phyloP scores from a whole-genome alignment of 305 asterid species.

The Euphrasia arctica region DNA sequence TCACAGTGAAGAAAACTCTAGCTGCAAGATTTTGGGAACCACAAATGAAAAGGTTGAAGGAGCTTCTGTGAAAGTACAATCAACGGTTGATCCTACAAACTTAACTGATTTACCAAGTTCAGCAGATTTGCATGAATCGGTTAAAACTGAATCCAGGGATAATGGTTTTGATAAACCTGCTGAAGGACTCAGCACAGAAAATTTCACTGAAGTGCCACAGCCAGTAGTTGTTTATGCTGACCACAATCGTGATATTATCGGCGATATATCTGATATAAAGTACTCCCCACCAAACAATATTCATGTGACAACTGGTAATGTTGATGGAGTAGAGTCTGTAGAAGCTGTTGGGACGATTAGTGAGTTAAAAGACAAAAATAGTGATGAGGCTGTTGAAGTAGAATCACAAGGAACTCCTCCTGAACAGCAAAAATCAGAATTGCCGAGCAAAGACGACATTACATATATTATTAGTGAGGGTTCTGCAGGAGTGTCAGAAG shows the following conservation, averaged over 20 bases:
- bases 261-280: slow-evolving; percentile 5
- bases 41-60: slow-evolving; percentile 32
- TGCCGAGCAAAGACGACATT: too few species aligned
- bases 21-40: slow-evolving; percentile 22
- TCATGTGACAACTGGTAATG: too few species aligned
- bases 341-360: too few species aligned
- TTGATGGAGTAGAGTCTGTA: too few species aligned
- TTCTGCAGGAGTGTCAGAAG: slow-evolving; percentile 4
- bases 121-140: slow-evolving; percentile 22
- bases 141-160: slow-evolving; percentile 28
- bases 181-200: slow-evolving; percentile 16
- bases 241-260: too few species aligned
- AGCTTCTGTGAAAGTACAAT: slow-evolving; percentile 16
- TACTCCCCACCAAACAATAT: too few species aligned
- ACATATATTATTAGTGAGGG: too few species aligned
- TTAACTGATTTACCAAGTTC: slow-evolving; percentile 25
- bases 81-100: slow-evolving; percentile 19
- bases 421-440: slow-evolving; percentile 12
- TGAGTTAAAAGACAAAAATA: slow-evolving; percentile 5
- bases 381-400: slow-evolving; percentile 6
- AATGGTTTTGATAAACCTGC: slow-evolving; percentile 19
- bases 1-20: slow-evolving; percentile 27
- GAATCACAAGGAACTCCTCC: not conserved
- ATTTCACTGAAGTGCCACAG: not conserved
- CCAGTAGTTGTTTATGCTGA: too few species aligned